A percentile compares a stretch with the other conserved stretches of the same genome.
These are phyloP conservation scores for Aspergillus pseudoterreus DNA, from an alignment of 2,329 filamentous ascomycete species.

Conservation along the genomic window DNA sequence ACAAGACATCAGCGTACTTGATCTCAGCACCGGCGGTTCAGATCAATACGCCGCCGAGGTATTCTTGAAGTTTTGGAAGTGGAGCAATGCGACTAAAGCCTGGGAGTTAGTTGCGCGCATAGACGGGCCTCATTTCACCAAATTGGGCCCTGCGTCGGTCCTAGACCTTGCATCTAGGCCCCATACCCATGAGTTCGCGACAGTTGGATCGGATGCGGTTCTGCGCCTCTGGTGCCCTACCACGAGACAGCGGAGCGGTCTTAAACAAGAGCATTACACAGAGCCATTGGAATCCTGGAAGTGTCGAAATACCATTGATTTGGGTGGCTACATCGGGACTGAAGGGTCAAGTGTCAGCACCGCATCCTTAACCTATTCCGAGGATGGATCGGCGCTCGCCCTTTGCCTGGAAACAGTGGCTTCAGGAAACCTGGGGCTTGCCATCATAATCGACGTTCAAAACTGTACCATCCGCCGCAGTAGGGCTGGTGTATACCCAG, in stretches of 20 bases:
- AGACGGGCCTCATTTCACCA: constrained; percentile 71
- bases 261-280: constrained; percentile 48
- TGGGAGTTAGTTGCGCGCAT: constrained; percentile 80
- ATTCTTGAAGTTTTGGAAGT: constrained; percentile 87
- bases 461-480: constrained; percentile 64
- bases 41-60: constrained; percentile 58
- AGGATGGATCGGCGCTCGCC: constrained; percentile 80
- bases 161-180: constrained; percentile 73
- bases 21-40: constrained; percentile 35
- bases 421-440: constrained; percentile 53
- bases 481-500: constrained; percentile 64
- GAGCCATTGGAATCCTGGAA: constrained; percentile 69
- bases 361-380: constrained; percentile 72
- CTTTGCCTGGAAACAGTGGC: constrained; percentile 45
- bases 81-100: constrained; percentile 50
- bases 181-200: constrained; percentile 69
- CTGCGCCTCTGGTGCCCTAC: constrained; percentile 80
- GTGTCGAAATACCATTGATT: constrained; percentile 55
- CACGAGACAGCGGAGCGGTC: constrained; percentile 64
- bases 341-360: constrained; percentile 40
- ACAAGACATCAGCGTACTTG: constrained; percentile 62
- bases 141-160: constrained; percentile 54
- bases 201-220: constrained; percentile 74
- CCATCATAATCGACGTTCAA: constrained; percentile 73
- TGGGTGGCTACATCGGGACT: constrained; percentile 37